Evolutionary conservation across 1,284 basidiomycete species (phyloP).

Genomic region (Pyrrhoderma lamaoense): DNA sequence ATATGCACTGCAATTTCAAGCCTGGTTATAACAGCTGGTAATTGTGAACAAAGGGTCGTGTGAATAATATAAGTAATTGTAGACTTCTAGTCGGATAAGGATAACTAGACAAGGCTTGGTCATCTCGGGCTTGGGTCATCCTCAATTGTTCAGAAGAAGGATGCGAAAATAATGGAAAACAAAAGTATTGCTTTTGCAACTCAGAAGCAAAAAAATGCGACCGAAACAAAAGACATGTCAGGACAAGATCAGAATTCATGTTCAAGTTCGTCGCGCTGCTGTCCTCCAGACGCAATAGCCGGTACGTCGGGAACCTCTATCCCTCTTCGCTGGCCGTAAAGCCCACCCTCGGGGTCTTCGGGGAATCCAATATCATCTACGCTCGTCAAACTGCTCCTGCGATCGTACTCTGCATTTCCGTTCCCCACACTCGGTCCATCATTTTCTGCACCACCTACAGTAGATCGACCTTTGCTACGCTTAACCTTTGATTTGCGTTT

Average conservation of each 20-base stretch:
- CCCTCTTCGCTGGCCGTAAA: slow-evolving; percentile 40
- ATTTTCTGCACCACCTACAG: slow-evolving; percentile 26
- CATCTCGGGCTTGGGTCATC: no score
- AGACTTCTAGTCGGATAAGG: no score
- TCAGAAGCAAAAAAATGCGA: background rate
- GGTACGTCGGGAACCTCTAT: slow-evolving; percentile 21
- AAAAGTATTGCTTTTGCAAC: no score
- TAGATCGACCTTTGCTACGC: slow-evolving; percentile 33
- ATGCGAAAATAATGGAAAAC: no score
- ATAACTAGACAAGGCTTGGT: no score
- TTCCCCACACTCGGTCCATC: slow-evolving; percentile 3
- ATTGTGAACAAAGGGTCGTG: no score
- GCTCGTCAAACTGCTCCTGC: slow-evolving; percentile 26
- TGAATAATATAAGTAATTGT: no score
- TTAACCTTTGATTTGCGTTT: slow-evolving; percentile 43
- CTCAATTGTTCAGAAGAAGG: no score
- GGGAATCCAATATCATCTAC: slow-evolving; percentile 43
- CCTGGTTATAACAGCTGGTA: no score
- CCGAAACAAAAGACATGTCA: no score
- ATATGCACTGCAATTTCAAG: no score
- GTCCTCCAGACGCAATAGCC: slow-evolving; percentile 18
- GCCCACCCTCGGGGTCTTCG: slow-evolving; percentile 62
- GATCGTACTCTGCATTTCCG: slow-evolving; percentile 36
- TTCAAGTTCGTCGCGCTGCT: slow-evolving; percentile 35
- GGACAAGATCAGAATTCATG: slow-evolving; percentile 37